A percentile compares a stretch with the other conserved stretches of the same genome.
phyloP scores from a whole-genome alignment of 139 green algal species.

The Volvox africanus region DNA sequence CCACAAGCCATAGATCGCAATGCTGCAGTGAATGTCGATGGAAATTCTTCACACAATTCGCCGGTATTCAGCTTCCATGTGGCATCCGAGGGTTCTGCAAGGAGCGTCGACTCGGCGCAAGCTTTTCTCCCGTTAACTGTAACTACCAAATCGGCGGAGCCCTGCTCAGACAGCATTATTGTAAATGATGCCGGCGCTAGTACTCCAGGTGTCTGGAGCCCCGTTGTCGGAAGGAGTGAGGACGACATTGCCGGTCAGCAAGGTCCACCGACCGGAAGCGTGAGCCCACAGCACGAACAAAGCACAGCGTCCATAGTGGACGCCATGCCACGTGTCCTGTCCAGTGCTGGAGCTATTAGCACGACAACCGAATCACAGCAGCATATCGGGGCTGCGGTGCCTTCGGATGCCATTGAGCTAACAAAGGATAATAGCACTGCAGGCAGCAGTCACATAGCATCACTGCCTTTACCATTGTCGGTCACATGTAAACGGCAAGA shows the following conservation, averaged over 20 bases:
- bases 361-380: neutral
- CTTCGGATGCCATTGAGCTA: neutral
- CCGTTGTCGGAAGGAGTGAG: neutral
- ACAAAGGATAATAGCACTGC: neutral
- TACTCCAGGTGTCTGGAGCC: no score
- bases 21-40: neutral
- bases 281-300: neutral
- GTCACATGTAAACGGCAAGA: neutral
- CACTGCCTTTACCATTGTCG: neutral
- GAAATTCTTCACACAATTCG: neutral
- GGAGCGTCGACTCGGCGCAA: neutral
- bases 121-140: no score
- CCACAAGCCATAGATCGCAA: neutral
- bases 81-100: neutral
- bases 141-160: no score
- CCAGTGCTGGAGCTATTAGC: neutral
- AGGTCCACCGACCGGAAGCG: neutral
- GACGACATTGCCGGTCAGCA: neutral
- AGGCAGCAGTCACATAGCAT: neutral
- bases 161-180: no score
- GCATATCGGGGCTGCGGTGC: no score
- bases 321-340: conserved; percentile 15
- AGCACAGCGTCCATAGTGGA: neutral
- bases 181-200: no score
- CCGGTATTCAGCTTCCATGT: conserved; percentile 23